Base-by-base conservation (phyloP, 1,139 yeast species). In the Yamadazyma diospyri region DNA sequence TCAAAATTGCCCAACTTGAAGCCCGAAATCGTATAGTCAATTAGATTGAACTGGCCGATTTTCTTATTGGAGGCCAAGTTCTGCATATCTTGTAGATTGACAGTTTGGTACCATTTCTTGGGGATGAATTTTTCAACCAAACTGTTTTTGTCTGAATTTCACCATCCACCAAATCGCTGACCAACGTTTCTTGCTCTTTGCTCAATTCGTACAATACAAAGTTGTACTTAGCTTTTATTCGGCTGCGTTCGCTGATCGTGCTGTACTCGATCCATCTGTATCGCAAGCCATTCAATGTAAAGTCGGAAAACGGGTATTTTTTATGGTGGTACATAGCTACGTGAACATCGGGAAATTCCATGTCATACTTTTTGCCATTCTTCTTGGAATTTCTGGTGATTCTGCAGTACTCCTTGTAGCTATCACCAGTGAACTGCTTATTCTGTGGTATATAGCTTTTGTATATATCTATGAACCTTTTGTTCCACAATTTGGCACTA, bases 181-280 rank as follows among this genome's bases (percentile, higher is more conserved):
- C 6, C 4, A 29, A 23, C 15, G 12, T 17, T 4, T 10, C 22
- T 23, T 29, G 26, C 18, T 23, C 27, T 5, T 16, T 16, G 13
- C 5, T n/a, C 3, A 29, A 12, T 12, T 29, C 27, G 12, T 29
- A 29, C n/a, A 29, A 22, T 5, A 6, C 5, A n/a, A 19, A 30
- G 8, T 24, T 8, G 19, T 30, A 30, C 11, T 25, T 16, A 5
- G 26, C 27, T 16, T 5, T 6, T 10, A 29, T 9, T 8, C 16
- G 15, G 11, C 13, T 9, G 13, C 16, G 8, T 6, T 22, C 20
- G 6, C 13, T 23, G 14, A 29, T 14, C 3, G 16, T 22, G n/a
- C 32, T 29, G n/a, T 10, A 30, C 15, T 19, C 11, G 5, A 30
- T 30, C 29, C 33, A 30, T 14, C 33, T 17, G 16, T 30, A 30